Evolutionary conservation across 345 rosid genomes (phyloP).

Genomic region (Eucalyptus decipiens): DNA sequence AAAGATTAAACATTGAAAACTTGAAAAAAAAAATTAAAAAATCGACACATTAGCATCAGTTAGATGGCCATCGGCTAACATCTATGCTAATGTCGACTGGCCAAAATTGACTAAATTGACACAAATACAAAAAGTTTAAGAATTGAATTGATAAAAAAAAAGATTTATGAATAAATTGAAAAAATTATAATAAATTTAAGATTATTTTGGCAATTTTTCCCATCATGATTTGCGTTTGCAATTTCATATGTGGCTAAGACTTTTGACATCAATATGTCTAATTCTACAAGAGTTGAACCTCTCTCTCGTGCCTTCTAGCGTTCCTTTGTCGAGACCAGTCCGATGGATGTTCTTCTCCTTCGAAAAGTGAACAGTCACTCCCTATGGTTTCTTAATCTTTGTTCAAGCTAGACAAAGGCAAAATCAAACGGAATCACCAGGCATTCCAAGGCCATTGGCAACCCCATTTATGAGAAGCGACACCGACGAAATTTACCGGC

Average conservation of each 20-base stretch:
- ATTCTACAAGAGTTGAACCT: no score
- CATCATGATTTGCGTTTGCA: no score
- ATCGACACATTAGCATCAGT: rapidly evolving
- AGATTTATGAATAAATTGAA: no score
- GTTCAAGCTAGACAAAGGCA: not conserved
- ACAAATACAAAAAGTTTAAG: no score
- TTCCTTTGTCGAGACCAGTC: not conserved
- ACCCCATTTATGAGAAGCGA: not conserved
- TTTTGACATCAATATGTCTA: not conserved
- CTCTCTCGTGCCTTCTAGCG: not conserved
- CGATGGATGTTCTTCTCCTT: not conserved
- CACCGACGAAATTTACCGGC: not conserved
- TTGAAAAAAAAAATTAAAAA: no score
- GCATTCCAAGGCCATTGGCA: not conserved
- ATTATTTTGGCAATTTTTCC: no score
- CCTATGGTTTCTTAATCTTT: not conserved
- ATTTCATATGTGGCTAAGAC: not conserved
- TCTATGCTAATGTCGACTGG: rapidly evolving
- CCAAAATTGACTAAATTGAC: rapidly evolving
- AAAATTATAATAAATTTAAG: no score
- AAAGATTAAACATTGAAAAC: no score
- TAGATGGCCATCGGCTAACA: rapidly evolving
- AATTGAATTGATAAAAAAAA: no score
- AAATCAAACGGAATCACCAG: not conserved
- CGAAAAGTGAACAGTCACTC: not conserved